These are phyloP conservation scores for Hyphopichia khmerensis DNA, from an alignment of 1,139 yeast species.

Conservation along the genomic window DNA sequence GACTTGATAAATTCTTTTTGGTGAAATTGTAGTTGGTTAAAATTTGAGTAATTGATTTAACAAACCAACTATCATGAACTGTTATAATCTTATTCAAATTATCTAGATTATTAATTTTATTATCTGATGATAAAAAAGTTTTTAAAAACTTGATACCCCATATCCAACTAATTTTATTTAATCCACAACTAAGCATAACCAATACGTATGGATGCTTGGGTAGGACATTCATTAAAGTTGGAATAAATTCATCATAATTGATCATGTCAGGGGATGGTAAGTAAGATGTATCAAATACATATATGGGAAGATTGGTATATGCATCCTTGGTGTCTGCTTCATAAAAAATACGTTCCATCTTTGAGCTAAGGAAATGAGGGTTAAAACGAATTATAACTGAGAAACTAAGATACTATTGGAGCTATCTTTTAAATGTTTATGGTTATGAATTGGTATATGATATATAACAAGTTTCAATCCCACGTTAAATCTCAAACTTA, in stretches of 20 bases:
- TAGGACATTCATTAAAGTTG: conserved; percentile 36
- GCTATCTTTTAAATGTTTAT: too few species aligned
- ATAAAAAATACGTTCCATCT: conserved; percentile 57
- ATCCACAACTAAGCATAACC: conserved; percentile 77
- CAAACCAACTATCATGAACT: conserved; percentile 92
- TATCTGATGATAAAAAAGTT: conserved; percentile 55
- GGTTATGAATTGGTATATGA: too few species aligned
- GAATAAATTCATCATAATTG: conserved; percentile 42
- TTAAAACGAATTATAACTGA: too few species aligned
- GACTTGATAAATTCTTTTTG: conserved; percentile 26
- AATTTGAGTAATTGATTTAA: conserved; percentile 75
- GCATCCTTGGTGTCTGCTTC: conserved; percentile 61
- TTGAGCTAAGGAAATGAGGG: too few species aligned
- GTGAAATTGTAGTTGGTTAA: conserved; percentile 51
- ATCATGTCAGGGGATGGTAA: conserved; percentile 57
- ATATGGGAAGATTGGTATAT: conserved; percentile 60
- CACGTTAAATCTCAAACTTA: neutral
- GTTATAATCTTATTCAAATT: conserved; percentile 63
- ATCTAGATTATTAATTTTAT: conserved; percentile 38
- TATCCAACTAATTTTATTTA: conserved; percentile 66
- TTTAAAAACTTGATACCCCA: conserved; percentile 79
- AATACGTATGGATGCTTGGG: conserved; percentile 64
- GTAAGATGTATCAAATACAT: conserved; percentile 73
- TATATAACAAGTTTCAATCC: too few species aligned
- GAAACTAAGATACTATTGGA: too few species aligned